Evolutionary conservation across 2,329 filamentous ascomycete genomes (phyloP).

Genomic region (Zymoseptoria crescenta): DNA sequence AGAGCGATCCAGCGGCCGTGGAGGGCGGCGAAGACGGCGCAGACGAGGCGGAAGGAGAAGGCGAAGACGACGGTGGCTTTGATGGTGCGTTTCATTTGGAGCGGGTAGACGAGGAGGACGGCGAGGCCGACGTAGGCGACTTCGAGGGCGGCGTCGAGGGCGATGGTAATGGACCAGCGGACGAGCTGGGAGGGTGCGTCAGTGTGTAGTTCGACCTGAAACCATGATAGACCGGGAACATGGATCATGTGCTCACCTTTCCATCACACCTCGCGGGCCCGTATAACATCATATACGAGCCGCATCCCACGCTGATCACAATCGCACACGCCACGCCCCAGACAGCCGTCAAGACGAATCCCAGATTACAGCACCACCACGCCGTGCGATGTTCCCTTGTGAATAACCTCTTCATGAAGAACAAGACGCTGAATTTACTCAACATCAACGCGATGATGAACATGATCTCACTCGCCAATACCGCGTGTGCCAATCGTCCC

Average conservation of each 20-base stretch:
- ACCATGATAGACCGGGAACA: neutral
- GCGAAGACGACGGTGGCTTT: conserved; percentile 24
- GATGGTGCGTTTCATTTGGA: conserved; percentile 25
- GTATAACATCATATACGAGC: conserved; percentile 8
- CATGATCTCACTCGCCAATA: conserved; percentile 22
- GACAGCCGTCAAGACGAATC: conserved; percentile 12
- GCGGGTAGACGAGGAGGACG: conserved; percentile 20
- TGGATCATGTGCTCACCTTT: conserved; percentile 13
- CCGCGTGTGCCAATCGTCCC: conserved; percentile 10
- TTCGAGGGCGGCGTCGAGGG: conserved; percentile 23
- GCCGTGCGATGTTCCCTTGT: conserved; percentile 19
- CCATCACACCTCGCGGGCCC: conserved; percentile 12
- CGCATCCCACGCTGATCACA: conserved; percentile 14
- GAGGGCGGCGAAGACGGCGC: conserved; percentile 14
- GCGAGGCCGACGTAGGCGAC: conserved; percentile 19
- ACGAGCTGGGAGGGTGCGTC: conserved; percentile 5
- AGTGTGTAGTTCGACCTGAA: neutral
- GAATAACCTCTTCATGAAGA: conserved; percentile 27
- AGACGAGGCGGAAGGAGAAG: conserved; percentile 23
- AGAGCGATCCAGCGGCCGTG: conserved; percentile 14
- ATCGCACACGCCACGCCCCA: conserved; percentile 24
- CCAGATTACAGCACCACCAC: conserved; percentile 13
- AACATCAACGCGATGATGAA: conserved; percentile 21
- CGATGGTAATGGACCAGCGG: conserved; percentile 23
- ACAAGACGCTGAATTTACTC: conserved; percentile 26